Percentiles rank a stretch among this genome's conserved stretches.
These are phyloP conservation scores for Handroanthus guayacan DNA, from an alignment of 257 asterid species.

Conservation along the genomic window DNA sequence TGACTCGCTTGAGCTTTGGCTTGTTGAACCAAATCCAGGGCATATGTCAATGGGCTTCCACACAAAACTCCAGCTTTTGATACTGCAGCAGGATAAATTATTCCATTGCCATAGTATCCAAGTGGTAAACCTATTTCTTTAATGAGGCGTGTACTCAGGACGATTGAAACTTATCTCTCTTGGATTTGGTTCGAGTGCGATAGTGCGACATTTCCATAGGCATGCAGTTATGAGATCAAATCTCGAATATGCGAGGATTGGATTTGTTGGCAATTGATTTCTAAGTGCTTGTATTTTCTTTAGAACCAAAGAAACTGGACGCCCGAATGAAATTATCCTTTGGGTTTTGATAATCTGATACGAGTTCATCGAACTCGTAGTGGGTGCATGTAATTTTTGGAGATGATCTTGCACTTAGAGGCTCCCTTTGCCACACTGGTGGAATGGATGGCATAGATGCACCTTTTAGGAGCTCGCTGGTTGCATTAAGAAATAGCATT, in stretches of 20 bases:
- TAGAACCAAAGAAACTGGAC: too few species aligned
- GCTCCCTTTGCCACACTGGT: slow-evolving; percentile 45
- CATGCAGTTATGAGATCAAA: too few species aligned
- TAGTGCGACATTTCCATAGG: too few species aligned
- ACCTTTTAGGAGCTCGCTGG: too few species aligned
- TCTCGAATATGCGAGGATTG: too few species aligned
- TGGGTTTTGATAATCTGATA: too few species aligned
- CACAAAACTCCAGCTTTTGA: slow-evolving; percentile 23
- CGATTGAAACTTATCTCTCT: too few species aligned
- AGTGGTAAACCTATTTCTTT: neutral
- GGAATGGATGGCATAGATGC: neutral
- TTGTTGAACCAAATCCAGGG: slow-evolving; percentile 17
- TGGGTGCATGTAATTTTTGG: slow-evolving; percentile 35
- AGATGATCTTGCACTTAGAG: neutral
- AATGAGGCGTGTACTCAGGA: too few species aligned
- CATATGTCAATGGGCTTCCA: slow-evolving; percentile 17
- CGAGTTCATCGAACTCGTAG: slow-evolving; percentile 15
- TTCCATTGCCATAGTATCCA: slow-evolving; percentile 40
- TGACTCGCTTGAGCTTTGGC: neutral
- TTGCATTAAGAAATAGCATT: slow-evolving; percentile 13
- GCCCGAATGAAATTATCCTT: too few species aligned
- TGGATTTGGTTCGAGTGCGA: too few species aligned
- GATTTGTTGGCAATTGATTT: too few species aligned
- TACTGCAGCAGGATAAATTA: slow-evolving; percentile 8
- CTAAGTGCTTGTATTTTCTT: too few species aligned